Conservation (phyloP, 2,329 filamentous ascomycete species). For the Colletotrichum sp. region DNA sequence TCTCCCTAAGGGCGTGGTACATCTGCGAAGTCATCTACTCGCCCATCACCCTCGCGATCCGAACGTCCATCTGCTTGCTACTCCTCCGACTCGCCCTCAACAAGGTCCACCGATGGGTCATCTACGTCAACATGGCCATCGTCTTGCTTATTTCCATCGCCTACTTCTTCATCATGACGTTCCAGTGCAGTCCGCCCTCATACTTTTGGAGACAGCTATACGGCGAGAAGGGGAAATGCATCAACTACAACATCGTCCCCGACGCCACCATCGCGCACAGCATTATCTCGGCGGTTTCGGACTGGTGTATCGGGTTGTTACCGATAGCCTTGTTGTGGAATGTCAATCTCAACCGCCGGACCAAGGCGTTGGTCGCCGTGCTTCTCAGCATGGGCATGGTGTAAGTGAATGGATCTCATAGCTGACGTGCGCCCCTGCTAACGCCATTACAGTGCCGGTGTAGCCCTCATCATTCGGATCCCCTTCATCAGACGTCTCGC, state of each 20-base stretch:
- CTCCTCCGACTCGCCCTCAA: constrained; percentile 42
- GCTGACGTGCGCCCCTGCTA: not conserved
- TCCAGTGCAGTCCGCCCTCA: constrained; percentile 53
- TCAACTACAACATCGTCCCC: constrained; percentile 43
- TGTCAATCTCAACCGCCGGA: constrained; percentile 50
- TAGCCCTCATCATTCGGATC: constrained; percentile 43
- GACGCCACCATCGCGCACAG: constrained; percentile 50
- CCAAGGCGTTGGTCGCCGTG: constrained; percentile 49
- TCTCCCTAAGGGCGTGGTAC: constrained; percentile 40
- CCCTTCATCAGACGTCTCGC: constrained; percentile 31
- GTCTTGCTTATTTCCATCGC: constrained; percentile 38
- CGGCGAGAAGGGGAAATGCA: constrained; percentile 42
- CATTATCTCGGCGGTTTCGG: constrained; percentile 46
- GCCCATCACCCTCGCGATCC: constrained; percentile 40
- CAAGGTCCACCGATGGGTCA: constrained; percentile 36
- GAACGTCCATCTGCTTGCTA: constrained; percentile 46
- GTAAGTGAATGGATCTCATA: constrained; percentile 32
- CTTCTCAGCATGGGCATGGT: constrained; percentile 56
- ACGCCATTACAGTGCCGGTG: constrained; percentile 35
- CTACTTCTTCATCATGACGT: constrained; percentile 51
- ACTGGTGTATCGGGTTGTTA: constrained; percentile 54
- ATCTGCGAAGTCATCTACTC: constrained; percentile 45
- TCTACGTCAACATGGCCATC: constrained; percentile 35
- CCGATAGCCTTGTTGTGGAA: constrained; percentile 57
- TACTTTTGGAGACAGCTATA: constrained; percentile 53